Evolutionary conservation across 2,329 filamentous ascomycete genomes (phyloP).

Genomic region (Fusarium albidum): DNA sequence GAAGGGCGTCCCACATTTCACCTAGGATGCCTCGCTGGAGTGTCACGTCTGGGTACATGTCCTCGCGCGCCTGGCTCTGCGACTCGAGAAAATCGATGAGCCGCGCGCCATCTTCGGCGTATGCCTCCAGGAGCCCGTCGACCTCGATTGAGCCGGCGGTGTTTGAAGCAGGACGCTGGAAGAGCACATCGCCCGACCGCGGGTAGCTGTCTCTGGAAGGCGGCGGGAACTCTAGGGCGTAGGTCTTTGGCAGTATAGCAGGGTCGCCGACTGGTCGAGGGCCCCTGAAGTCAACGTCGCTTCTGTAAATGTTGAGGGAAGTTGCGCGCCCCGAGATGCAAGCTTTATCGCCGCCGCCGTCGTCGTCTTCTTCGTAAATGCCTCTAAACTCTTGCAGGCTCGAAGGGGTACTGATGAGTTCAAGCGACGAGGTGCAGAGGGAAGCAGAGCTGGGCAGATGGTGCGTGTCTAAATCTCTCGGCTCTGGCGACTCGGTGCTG

Average conservation of each 20-base stretch:
- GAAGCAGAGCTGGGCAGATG: conserved; percentile 4
- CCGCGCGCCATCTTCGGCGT: conserved; percentile 13
- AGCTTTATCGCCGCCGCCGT: background rate
- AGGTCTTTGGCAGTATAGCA: conserved; percentile 4
- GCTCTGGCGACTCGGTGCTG: background rate
- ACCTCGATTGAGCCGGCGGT: conserved; percentile 13
- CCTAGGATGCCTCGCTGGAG: background rate
- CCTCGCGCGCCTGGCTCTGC: conserved; percentile 5
- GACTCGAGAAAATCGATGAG: conserved; percentile 10
- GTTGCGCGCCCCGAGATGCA: background rate
- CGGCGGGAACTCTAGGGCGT: conserved; percentile 14
- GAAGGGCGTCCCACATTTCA: conserved; percentile 1
- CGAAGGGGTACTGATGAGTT: conserved; percentile 23
- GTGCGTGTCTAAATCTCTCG: background rate
- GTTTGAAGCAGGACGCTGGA: conserved; percentile 1
- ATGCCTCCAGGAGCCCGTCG: conserved; percentile 8
- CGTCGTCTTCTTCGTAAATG: too few species aligned
- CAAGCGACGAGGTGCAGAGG: conserved; percentile 14
- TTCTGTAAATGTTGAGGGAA: background rate
- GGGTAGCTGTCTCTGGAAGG: conserved; percentile 21
- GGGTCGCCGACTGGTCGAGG: conserved; percentile 8
- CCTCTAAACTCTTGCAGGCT: background rate
- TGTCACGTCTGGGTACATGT: background rate
- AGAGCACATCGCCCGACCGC: background rate
- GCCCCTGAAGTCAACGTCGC: conserved; percentile 12